Base-by-base conservation (phyloP, 73 alveolate species). In the Paraurostyla sp. region DNA sequence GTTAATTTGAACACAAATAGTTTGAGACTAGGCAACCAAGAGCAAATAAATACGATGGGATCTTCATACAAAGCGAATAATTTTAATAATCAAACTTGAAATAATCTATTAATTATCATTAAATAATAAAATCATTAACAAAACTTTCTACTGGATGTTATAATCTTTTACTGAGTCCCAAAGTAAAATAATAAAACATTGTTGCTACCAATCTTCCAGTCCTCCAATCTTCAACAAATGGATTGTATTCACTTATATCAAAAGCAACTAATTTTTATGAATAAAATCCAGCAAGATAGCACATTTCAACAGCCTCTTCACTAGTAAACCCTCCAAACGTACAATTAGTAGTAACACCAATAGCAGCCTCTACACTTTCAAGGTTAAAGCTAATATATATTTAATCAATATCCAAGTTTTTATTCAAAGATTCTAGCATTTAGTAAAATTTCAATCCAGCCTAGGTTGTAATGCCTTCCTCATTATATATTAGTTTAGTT, bases 201-300 rank as follows among this genome's bases (percentile, higher is more conserved):
- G 83, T 23, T 25, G 60, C 83, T 9, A 78, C 88, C 0, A 85
- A 20, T 33, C 93, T 71, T 0, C 93, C 93, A 4, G 93, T 71
- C 48, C 82, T 68, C 80, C 65, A 85, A 52, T 85, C 93, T 36
- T 85, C 93, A 46, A 71, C 83, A 35, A 42, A 42, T n/a, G 93
- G 93, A 59, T 85, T 85, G 56, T 30, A 85, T 49, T 85, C 93
- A 42, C 83, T n/a, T 16, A 85, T 32, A 51, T 85, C 93, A 7
- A 85, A 13, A 29, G 83, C 81, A 51, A 41, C 71, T 18, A 85
- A 35, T 71, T 56, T 85, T 18, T 43, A 1, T 16, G 57, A n/a
- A 51, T 49, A n/a, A 16, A 65, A 27, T 20, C 93, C 93, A 2
- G 88, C 93, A 2, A 30, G 32, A 25, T 35, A 45, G 41, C 88